phyloP scores from a whole-genome alignment of 2,329 filamentous ascomycete genomes.

The Penicillium sclerotiorum region DNA sequence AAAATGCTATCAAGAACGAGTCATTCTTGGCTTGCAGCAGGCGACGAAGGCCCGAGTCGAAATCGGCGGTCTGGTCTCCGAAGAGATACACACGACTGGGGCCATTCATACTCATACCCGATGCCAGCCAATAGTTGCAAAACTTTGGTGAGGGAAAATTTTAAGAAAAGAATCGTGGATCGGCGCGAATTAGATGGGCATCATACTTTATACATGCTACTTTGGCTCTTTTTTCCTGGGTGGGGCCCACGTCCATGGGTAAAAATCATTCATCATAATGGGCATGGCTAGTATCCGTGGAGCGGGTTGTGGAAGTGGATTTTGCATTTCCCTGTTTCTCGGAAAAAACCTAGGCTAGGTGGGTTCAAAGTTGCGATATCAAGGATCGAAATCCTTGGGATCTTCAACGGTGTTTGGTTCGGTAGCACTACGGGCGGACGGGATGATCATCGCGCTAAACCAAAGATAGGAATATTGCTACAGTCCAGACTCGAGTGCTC shows the following conservation, averaged over 20 bases:
- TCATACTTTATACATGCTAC: conserved; percentile 24
- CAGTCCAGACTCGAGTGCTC: neutral
- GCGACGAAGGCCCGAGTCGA: conserved; percentile 44
- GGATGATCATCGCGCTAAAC: neutral
- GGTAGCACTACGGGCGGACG: conserved; percentile 12
- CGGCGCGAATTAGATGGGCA: conserved; percentile 7
- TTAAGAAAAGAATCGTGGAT: neutral
- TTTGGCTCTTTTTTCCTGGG: neutral
- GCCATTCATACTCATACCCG: conserved; percentile 31
- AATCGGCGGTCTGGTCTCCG: conserved; percentile 50
- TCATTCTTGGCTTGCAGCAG: conserved; percentile 47
- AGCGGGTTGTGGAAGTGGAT: no score
- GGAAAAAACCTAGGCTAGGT: neutral
- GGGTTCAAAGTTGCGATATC: neutral
- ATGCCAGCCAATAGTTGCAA: conserved; percentile 8
- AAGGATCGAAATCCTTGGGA: conserved; percentile 2
- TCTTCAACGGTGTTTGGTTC: neutral
- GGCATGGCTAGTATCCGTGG: no score
- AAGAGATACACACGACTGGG: conserved; percentile 47
- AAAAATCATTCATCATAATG: conserved; percentile 10
- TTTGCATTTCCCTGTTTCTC: conserved; percentile 17
- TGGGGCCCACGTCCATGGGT: conserved; percentile 10
- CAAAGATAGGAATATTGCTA: conserved; percentile 25
- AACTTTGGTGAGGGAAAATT: conserved; percentile 13
- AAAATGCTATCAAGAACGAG: conserved; percentile 44